These are phyloP conservation scores for Hyaloscypha finlandica DNA, from an alignment of 495 filamentous ascomycete species.

Conservation along the genomic window DNA sequence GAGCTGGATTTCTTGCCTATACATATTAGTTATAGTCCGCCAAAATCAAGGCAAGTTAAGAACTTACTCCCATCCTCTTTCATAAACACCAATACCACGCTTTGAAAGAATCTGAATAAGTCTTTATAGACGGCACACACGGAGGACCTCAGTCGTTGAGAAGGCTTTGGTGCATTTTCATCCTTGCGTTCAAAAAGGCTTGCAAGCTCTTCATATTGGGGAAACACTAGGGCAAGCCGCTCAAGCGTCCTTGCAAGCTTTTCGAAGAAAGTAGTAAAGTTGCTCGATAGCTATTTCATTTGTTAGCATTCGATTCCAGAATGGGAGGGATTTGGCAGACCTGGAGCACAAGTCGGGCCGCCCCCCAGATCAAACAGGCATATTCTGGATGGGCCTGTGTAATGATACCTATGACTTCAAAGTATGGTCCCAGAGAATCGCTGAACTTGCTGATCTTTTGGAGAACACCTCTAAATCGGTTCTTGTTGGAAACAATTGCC, in stretches of 20 bases:
- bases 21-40: too few species aligned
- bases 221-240: background rate
- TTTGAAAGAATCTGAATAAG: background rate
- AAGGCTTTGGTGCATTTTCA: too few species aligned
- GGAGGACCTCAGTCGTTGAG: background rate
- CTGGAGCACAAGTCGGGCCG: background rate
- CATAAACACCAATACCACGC: background rate
- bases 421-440: background rate
- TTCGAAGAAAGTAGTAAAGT: conserved; percentile 5
- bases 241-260: background rate
- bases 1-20: background rate
- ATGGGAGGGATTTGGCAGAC: too few species aligned
- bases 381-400: background rate
- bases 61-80: conserved; percentile 1
- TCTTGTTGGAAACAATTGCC: too few species aligned
- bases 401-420: background rate
- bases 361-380: background rate
- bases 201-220: background rate
- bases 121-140: background rate
- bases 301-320: too few species aligned
- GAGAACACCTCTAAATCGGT: too few species aligned
- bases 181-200: background rate
- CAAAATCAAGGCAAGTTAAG: too few species aligned
- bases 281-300: conserved; percentile 8
- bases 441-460: background rate